Base-by-base conservation (phyloP, 2,329 filamentous ascomycete genomes). In the Aureobasidium sp. region DNA sequence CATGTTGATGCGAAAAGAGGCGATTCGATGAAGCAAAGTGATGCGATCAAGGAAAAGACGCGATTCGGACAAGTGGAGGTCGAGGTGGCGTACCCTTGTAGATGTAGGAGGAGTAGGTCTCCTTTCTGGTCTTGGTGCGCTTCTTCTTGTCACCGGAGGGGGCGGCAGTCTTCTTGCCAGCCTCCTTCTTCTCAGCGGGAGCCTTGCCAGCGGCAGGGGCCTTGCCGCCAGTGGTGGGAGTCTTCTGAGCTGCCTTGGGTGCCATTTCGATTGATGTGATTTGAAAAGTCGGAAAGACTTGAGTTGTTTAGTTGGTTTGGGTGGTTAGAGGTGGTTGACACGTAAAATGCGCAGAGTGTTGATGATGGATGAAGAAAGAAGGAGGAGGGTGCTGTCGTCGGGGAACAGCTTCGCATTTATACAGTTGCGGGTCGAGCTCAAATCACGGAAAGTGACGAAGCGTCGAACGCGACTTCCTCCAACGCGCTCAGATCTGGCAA, bases 41-140 rank as follows among this genome's bases (percentile, higher is more conserved):
- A 61, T 63, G 55, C 63, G 64, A 60, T 58, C 66, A 63, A 64
- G 66, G 62, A 62, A 62, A 64, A 51, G 39, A 53, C 55, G 62
- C 48, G 63, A 62, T 65, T 46, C 34, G 62, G 41, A 41, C 36
- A 52, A 23, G 42, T 23, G 17, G 47, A 48, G 17, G 29, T 34
- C 20, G 59, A 63, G 63, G 44, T 42, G 55, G 53, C 60, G 78
- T 76, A 97, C 93, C 94, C 85, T 97, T 99, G 90, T 97, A 99
- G 82, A 99, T 99, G 87, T 99, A 99, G 62, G 91, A 95, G 71
- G 90, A 95, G 85, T 99, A 99, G n/a, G 94, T 99, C 86, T 99
- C 94, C 89, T 97, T 97, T 82, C 94, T 88, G 70, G 92, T 90
- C 92, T 99, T 99, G 83, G 91, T 96, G 76, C 94, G 91, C 92